Base-by-base conservation (phyloP, 1,284 basidiomycete genomes). In the Marasmius fiardii region DNA sequence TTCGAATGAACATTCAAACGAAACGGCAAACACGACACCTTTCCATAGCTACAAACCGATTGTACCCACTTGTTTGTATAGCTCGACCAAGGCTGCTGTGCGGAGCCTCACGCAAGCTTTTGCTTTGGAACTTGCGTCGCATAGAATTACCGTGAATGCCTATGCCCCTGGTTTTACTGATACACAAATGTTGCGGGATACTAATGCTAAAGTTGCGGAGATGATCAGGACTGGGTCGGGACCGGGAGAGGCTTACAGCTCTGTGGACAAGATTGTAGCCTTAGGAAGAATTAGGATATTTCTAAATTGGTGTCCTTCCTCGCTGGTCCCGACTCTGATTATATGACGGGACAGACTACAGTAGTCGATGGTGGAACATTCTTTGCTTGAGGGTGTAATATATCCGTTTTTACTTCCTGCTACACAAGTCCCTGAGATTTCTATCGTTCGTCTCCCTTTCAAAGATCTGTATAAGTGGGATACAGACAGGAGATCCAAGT, bases 261-360 rank as follows among this genome's bases (percentile, higher is more conserved):
- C 35, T n/a, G n/a, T n/a, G n/a, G n/a, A n/a, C n/a, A n/a, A 20
- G 2, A 11, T 20, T 10, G 58, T 58, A 24, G 11, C 43, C 18
- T 16, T 60, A 45, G 54, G 59, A 11, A 51, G 59, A 14, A 58
- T 51, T 14, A 58, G 39, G 59, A 60, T 54, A 54, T 58, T 2
- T 44, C 54, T 14, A 53, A 56, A 26, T 26, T 50, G 26, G 59
- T 60, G 12, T 58, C 59, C 33, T 60, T 47, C 23, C 54, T 60
- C 24, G 56, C 59, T 14, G 44, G 59, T 21, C 48, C 51, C 23
- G 59, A 60, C 44, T 55, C 59, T 10, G 59, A 60, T 51, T 60
- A 58, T 51, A 37, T 60, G n/a, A 60, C 59, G 21, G 59, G 59
- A 8, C 59, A 60, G 31, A 60, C 59, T 28, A 41, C 58, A 43